Evolutionary conservation across 352 stramenopile species (phyloP).

Genomic region (Phytopythium kandeliae): DNA sequence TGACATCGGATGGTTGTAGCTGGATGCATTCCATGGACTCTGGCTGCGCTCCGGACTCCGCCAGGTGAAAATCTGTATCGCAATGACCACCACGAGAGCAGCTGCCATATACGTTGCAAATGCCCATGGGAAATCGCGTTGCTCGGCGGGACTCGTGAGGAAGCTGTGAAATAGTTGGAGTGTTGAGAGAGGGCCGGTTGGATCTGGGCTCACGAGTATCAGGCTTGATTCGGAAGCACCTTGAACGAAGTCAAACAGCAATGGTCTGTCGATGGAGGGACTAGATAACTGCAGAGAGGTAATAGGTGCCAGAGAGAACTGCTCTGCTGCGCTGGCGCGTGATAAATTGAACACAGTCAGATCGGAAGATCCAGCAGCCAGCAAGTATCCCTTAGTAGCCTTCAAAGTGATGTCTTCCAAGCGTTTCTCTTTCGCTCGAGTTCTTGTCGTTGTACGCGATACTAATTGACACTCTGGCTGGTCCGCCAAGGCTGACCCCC

Average conservation of each 20-base stretch:
- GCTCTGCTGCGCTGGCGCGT: background rate
- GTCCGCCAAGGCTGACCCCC: background rate
- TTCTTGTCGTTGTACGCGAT: background rate
- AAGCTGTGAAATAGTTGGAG: conserved; percentile 29
- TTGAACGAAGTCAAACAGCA: conserved; percentile 24
- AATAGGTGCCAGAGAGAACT: background rate
- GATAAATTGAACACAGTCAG: conserved; percentile 11
- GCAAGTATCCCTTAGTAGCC: conserved; percentile 9
- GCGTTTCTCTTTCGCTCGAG: background rate
- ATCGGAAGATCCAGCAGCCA: background rate
- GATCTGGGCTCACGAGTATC: conserved; percentile 6
- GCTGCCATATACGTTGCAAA: conserved; percentile 12
- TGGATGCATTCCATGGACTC: conserved; percentile 13
- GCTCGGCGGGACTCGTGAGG: conserved; percentile 15
- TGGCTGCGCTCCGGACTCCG: conserved; percentile 11
- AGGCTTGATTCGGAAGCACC: conserved; percentile 17
- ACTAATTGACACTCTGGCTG: background rate
- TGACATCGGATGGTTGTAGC: background rate
- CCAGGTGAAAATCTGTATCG: conserved; percentile 23
- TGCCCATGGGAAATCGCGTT: conserved; percentile 17
- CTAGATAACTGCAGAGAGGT: background rate
- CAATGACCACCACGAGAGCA: conserved; percentile 17
- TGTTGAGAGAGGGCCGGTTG: background rate
- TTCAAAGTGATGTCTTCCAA: background rate
- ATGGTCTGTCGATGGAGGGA: background rate